These are phyloP conservation scores for Pelargonium citronellum DNA, from an alignment of 441 rosid genomes.

Conservation along the genomic window DNA sequence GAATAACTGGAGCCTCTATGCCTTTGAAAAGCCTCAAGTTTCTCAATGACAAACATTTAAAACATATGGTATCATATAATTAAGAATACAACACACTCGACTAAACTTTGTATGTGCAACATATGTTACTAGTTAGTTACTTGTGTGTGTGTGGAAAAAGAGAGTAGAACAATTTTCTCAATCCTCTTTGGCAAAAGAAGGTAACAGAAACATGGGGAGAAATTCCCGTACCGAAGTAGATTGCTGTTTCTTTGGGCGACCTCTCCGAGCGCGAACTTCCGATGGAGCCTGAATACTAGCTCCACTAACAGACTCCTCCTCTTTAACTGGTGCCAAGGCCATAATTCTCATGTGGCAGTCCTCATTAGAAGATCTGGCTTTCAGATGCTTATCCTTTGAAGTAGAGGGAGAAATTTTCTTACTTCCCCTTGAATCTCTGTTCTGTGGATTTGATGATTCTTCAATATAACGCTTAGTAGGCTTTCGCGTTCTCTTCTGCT, in stretches of 20 bases:
- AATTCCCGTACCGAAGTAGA: conserved; percentile 32
- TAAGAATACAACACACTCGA: neutral
- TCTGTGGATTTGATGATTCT: conserved; percentile 37
- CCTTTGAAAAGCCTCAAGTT: neutral
- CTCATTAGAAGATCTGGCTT: conserved; percentile 28
- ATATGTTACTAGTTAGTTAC: too few species aligned
- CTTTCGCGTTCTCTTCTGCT: conserved; percentile 38
- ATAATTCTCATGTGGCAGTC: conserved; percentile 10
- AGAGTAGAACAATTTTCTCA: conserved; percentile 2
- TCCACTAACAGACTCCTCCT: conserved; percentile 24
- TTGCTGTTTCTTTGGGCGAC: conserved; percentile 34
- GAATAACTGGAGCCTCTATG: neutral
- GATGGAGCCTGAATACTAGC: conserved; percentile 26
- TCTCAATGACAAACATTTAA: neutral
- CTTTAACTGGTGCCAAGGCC: conserved; percentile 11
- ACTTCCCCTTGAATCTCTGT: conserved; percentile 19
- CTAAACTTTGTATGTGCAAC: too few species aligned
- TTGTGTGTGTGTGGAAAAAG: neutral
- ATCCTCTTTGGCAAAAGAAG: neutral
- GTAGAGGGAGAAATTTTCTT: conserved; percentile 20
- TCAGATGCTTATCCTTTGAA: conserved; percentile 29
- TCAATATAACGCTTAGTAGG: conserved; percentile 52
- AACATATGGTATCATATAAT: neutral
- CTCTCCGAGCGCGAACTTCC: conserved; percentile 36
- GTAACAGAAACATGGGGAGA: conserved; percentile 4